Evolutionary conservation across 2,329 filamentous ascomycete genomes (phyloP).

Genomic region (Nannizziopsis barbatae): DNA sequence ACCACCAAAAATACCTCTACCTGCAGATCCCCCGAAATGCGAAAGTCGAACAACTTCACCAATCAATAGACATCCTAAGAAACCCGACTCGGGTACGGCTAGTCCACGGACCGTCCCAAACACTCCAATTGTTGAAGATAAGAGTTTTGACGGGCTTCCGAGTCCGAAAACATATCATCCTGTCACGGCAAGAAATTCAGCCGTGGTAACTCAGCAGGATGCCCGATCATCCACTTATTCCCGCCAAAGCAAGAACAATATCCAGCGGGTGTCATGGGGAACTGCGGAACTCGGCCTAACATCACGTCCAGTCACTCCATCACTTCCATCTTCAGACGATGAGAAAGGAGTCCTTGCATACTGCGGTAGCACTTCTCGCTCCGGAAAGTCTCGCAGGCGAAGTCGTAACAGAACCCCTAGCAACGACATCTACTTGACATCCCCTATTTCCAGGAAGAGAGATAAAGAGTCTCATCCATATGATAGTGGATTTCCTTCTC

Average conservation of each 20-base stretch:
- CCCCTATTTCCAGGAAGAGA: neutral
- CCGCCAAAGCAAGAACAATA: neutral
- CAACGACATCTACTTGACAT: neutral
- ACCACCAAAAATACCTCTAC: slow-evolving; percentile 18
- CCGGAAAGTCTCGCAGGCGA: slow-evolving; percentile 2
- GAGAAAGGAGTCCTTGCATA: slow-evolving; percentile 23
- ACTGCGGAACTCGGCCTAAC: slow-evolving; percentile 2
- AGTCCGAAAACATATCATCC: neutral
- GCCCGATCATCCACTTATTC: slow-evolving; percentile 3
- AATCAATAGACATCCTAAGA: neutral
- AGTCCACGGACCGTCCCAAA: neutral
- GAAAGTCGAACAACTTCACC: neutral
- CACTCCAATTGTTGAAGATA: neutral
- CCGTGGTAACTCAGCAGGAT: neutral
- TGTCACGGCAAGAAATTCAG: neutral
- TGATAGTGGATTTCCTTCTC: neutral
- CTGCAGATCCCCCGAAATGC: slow-evolving; percentile 15
- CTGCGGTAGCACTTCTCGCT: slow-evolving; percentile 1
- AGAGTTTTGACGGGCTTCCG: neutral
- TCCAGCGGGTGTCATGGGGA: slow-evolving; percentile 1
- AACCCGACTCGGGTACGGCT: neutral
- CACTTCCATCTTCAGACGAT: slow-evolving; percentile 33
- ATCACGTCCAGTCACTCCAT: slow-evolving; percentile 23
- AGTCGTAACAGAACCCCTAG: neutral
- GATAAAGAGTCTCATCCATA: neutral